Evolutionary conservation across 768 basidiomycete species (phyloP), one percentile per base, ranked within the genome.

Genomic region (Leccinum incarnatum): DNA sequence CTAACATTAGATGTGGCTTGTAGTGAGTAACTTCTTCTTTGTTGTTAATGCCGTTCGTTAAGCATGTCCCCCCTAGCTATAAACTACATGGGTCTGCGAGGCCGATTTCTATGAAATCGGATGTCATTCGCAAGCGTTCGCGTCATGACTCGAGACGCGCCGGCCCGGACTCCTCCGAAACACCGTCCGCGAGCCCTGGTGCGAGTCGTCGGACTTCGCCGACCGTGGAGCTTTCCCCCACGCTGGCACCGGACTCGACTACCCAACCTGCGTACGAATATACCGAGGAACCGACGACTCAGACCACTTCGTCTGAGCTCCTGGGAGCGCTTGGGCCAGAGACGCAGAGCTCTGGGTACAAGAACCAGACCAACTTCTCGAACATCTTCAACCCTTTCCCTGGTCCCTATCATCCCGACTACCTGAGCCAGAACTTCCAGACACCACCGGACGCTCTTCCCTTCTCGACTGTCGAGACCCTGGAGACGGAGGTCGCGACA

Each of bases 51-150:
- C 36, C 40, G 58, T 63, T 52, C 1, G 19, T 60, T 65, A 3
- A 72, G 2, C 36, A 54, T 12, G 55, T 45, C 56, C 21, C 48
- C 34, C 57, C 40, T 54, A 83, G 82, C 67, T 91, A 90, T 75
- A 93, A 93, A 71, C 77, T 93, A 2, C 90, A 93, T 70, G 91
- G 92, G 17, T 87, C 91, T 19, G 86, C 88, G 2, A 86, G 92
- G 25, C 92, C 92, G 2, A 91, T 93, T 60, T 91, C 89, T 8
- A 93, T 94, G 91, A 93, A 93, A 71, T 92, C 90, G 4, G 92
- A 94, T 62, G 86, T 93, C 36, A 91, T 94, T 63, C 88, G 91
- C 60, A 93, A 93, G 69, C 86, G 92, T 42, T 90, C 91, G 2
- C 79, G 91, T 1, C 90, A 92, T 64, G 90, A 93, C 59, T 86